Evolutionary conservation across 805 yeast species (phyloP).

Genomic region (Candida lessepsii): DNA sequence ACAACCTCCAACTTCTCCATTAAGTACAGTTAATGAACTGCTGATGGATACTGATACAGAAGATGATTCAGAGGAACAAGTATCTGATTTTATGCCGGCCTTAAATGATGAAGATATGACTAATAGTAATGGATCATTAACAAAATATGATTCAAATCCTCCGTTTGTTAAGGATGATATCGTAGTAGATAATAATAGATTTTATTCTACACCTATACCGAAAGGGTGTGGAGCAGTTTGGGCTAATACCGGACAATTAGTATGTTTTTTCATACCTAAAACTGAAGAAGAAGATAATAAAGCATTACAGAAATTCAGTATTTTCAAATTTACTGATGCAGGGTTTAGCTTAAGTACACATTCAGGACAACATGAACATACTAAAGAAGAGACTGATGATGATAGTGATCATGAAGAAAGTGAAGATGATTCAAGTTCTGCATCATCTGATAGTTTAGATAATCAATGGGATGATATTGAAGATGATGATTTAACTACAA

Average conservation of each 20-base stretch:
- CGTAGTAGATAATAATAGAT: constrained; percentile 15
- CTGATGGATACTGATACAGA: constrained; percentile 12
- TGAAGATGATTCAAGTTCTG: constrained; percentile 14
- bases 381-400: constrained; percentile 18
- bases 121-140: constrained; percentile 20
- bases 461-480: constrained; percentile 70
- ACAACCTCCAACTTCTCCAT: constrained; percentile 23
- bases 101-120: constrained; percentile 37
- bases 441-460: constrained; percentile 57
- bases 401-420: constrained; percentile 16
- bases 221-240: constrained; percentile 92
- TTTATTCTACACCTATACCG: constrained; percentile 87
- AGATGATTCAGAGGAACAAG: constrained; percentile 31
- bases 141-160: constrained; percentile 1
- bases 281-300: constrained; percentile 26
- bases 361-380: constrained; percentile 15
- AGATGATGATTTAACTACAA: constrained; percentile 49
- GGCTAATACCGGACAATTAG: constrained; percentile 74
- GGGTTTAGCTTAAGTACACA: constrained; percentile 43
- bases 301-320: constrained; percentile 48
- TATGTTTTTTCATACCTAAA: constrained; percentile 76
- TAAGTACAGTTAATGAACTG: constrained; percentile 13
- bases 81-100: constrained; percentile 41
- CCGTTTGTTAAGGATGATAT: constrained; percentile 7
- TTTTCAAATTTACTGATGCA: constrained; percentile 44